Base-by-base conservation (phyloP, 176 grass and related monocot species). In the Avena eriantha region DNA sequence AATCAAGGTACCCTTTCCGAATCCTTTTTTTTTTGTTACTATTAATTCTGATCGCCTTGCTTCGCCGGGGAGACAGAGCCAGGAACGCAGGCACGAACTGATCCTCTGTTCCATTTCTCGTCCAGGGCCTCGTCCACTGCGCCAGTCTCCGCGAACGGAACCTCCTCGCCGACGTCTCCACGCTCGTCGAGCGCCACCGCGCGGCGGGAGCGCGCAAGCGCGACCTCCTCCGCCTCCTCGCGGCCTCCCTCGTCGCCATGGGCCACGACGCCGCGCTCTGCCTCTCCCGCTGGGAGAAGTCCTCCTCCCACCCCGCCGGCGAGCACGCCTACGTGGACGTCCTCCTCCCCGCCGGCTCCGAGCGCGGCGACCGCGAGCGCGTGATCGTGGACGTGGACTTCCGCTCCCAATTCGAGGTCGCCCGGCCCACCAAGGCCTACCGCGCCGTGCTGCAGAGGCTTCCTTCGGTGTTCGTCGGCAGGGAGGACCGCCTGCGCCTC, bases 301-400 rank as follows among this genome's bases (percentile, higher is more conserved):
- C 90, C 1, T 18, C 92, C 3, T 91, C 94, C 24, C 77, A 94
- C 85, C 92, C 88, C 4, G 83, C 88, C 46, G 96, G 96, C 15
- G 90, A 96, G 79, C 91, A 96, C 73, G 87, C 93, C 67, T 96
- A 96, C 75, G 69, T 98, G 1, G 96, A 98, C 87, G 93, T 96
- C 12, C 73, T 95, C 75, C 82, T 85, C 61, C 76, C 87, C 18
- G 67, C 39, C 7, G 79, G 19, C 21, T 85, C 83, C 6, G 91
- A 89, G 2, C 83, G 89, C 79, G 66, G 80, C 21, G 88, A 71
- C 53, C 61, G n/a, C 14, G 96, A 98, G 43, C 87, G 96, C 84
- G 45, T 98, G 5, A 76, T 98, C 50, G 86, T 98, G n/a, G 96
- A 98, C 84, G 84, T 91, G 3, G 96, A 98, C 76, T 94, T 94